Conservation (phyloP, 116 monocot genomes). For the Zostera marina region DNA sequence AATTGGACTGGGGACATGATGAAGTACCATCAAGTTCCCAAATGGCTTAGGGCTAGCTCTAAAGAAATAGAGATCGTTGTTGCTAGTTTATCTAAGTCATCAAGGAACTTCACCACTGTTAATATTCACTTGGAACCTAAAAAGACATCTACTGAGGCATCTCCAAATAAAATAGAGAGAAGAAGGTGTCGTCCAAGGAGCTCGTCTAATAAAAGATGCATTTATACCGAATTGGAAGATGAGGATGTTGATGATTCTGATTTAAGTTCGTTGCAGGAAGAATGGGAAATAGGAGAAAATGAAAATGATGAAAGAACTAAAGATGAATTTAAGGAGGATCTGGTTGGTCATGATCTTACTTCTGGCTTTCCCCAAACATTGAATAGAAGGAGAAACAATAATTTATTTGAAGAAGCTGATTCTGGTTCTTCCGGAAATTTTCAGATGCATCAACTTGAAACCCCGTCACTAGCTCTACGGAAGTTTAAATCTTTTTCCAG, state of each 20-base stretch:
- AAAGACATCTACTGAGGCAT: constrained; percentile 11
- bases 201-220: constrained; percentile 21
- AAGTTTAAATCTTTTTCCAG: constrained; percentile 88
- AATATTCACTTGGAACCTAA: constrained; percentile 23
- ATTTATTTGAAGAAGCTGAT: constrained; percentile 44
- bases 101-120: constrained; percentile 42
- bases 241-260: constrained; percentile 62
- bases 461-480: constrained; percentile 43
- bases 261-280: constrained; percentile 52
- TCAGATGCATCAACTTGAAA: constrained; percentile 28
- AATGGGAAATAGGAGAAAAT: constrained; percentile 46
- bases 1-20: constrained; percentile 83
- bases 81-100: constrained; percentile 61
- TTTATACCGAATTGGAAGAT: constrained; percentile 65
- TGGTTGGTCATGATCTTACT: constrained; percentile 27
- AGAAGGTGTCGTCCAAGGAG: constrained; percentile 33
- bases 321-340: constrained; percentile 30
- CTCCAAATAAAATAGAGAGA: constrained; percentile 35
- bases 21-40: constrained; percentile 66
- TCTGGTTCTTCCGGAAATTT: constrained; percentile 75
- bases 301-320: constrained; percentile 71
- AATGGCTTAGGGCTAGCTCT: constrained; percentile 74
- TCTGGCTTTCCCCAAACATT: constrained; percentile 27
- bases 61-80: constrained; percentile 50
- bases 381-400: constrained; percentile 17